Base-by-base conservation (phyloP, 2,329 filamentous ascomycete species). In the Bipolaris bicolor region DNA sequence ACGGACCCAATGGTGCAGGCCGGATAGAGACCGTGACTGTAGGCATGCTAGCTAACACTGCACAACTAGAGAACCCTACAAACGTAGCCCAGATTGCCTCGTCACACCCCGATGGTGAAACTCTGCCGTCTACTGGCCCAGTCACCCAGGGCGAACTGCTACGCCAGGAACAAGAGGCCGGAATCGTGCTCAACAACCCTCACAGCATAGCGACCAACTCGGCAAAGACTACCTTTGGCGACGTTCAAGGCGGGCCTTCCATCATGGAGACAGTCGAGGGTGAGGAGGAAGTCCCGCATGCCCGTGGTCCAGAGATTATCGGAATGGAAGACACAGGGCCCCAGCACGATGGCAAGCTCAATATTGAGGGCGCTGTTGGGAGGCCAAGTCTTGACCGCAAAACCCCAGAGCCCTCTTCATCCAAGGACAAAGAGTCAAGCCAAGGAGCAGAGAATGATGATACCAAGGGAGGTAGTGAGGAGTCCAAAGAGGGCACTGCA, bases 261-360 rank as follows among this genome's bases (percentile, higher is more conserved):
- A 67, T 72, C 5, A 57, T 71, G 15, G 67, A 75, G 39, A 74
- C 71, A 7, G 64, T 78, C 53, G 77, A 78, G 58, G 76, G 74
- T 7, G 78, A 79, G 52, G 88, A 91, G 57, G 82, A 87, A 50
- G 69, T 79, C 2, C 91, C 92, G 5, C 92, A 96, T 76, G 92
- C 90, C 0, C 84, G 92, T 39, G 94, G 94, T 0, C 95, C 95
- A 0, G 87, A 91, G 29, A 84, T 91, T 65, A 90, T 98, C 49
- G 94, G 93, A 4, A 87, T 92, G 57, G 88, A 91, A 66, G 95
- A 99, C 72, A 90, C 91, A 63, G 95, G 95, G 0, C 88, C 90
- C 9, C 93, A 82, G 91, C 77, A 78, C 16, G 91, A 79, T 90
- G 76, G 78, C 63, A 50, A 79, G 11, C 60, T 77, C 26, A 62